Percentiles rank a stretch among this genome's conserved stretches.
Conservation (phyloP, 768 basidiomycete genomes). For the Wakefieldia striispora region DNA sequence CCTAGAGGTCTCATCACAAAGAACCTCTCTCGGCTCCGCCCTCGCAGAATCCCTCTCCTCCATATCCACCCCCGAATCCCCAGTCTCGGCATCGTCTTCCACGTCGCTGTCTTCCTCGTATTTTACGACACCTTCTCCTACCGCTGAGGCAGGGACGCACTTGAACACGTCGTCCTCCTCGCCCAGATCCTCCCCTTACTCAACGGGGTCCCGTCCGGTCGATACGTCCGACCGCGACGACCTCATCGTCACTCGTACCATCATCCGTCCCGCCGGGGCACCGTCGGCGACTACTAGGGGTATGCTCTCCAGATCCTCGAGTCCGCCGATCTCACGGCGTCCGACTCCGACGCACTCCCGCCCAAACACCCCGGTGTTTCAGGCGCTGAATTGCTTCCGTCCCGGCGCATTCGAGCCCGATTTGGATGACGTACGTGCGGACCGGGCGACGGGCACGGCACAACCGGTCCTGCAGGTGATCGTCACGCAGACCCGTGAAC, state of each 20-base stretch:
- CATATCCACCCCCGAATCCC: slow-evolving; percentile 7
- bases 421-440: slow-evolving; percentile 24
- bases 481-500: slow-evolving; percentile 33
- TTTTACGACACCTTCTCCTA: slow-evolving; percentile 17
- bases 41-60: slow-evolving; percentile 16
- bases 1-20: slow-evolving; percentile 20
- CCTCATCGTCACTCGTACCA: slow-evolving; percentile 35
- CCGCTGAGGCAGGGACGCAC: slow-evolving; percentile 6
- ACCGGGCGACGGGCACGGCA: slow-evolving; percentile 6
- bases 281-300: slow-evolving; percentile 18
- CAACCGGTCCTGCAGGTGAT: slow-evolving; percentile 33
- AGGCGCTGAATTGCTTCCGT: slow-evolving; percentile 35
- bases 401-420: slow-evolving; percentile 34
- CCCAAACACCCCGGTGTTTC: slow-evolving; percentile 21
- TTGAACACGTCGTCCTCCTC: neutral
- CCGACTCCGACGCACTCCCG: slow-evolving; percentile 20
- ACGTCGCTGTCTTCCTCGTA: slow-evolving; percentile 21
- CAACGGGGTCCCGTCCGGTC: slow-evolving; percentile 16
- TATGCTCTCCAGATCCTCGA: slow-evolving; percentile 32
- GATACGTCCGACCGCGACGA: slow-evolving; percentile 31
- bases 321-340: slow-evolving; percentile 25
- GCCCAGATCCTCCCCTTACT: neutral
- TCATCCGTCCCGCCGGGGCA: slow-evolving; percentile 33
- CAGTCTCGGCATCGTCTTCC: slow-evolving; percentile 4
- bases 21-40: slow-evolving; percentile 17